Base-by-base conservation (phyloP, 176 grass and related monocot genomes). In the Carex pumila region DNA sequence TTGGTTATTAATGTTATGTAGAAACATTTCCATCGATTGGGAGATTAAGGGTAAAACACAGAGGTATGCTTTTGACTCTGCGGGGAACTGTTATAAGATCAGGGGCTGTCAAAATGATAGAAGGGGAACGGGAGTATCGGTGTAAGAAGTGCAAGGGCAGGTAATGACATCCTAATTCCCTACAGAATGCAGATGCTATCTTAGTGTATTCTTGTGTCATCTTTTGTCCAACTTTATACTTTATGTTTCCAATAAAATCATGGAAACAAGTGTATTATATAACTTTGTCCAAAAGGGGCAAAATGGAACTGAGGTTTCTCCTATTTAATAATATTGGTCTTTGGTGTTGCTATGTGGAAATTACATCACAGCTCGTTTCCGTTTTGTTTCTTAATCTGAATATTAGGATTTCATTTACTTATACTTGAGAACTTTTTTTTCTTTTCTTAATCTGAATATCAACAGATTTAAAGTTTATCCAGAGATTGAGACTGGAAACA, bases 401-500 rank as follows among this genome's bases (percentile, higher is more conserved):
- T 11, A 74, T 29, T 53, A 84, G 47, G 12, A n/a, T 21, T 0
- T 54, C 39, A 77, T 49, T 3, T 17, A 3, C 77, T 80, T 80
- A 52, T 61, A 19, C 5, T 62, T 81, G 59, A 32, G 83, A 61
- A 29, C 21, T 70, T 36, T 58, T 79, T 59, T 63, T 61, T 19
- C 15, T 61, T 80, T 36, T 80, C 12, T 52, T 81, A 45, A 85
- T 68, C 84, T 90, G 29, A 34, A 77, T 29, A 9, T 77, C 32
- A 86, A 62, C 81, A 98, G 95, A 15, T 98, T 98, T 64, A 55
- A 0, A 74, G 43, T 82, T 59, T 14, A 85, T 85, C 95, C 95
- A n/a, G 95, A 98, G 88, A 83, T 98, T 79, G 95, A 98, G 88
- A 86, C 92, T 58, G 86, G 91, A 85, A 94, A 98, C 79, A 79